Percentiles rank a stretch among this genome's conserved stretches.
These are phyloP conservation scores for Penicillium chermesinum DNA, from an alignment of 495 filamentous ascomycete genomes.

Conservation along the genomic window DNA sequence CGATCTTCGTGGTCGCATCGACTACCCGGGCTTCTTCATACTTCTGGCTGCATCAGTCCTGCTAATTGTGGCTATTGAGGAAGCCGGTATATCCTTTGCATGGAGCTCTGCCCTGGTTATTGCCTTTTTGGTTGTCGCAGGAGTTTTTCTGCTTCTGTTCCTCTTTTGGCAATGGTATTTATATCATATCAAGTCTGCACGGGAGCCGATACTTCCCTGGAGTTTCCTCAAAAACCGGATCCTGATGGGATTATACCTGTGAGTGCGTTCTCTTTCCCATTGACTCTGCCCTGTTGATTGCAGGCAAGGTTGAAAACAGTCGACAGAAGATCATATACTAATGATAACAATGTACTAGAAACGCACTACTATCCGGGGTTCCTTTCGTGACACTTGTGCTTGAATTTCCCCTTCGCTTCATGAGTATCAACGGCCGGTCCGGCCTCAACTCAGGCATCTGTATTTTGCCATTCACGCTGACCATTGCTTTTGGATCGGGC, in stretches of 20 bases:
- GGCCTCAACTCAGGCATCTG: neutral
- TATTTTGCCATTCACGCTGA: conserved; percentile 1
- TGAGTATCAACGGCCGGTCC: neutral
- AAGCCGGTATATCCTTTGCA: conserved; percentile 18
- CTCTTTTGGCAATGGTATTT: neutral
- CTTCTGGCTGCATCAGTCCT: conserved; percentile 14
- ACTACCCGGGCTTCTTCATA: conserved; percentile 13
- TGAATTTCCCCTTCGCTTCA: conserved; percentile 1
- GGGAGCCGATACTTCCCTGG: neutral
- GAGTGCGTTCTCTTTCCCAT: neutral
- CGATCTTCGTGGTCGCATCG: neutral
- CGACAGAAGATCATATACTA: too few relatives aligned
- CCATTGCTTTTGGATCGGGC: neutral
- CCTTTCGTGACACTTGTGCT: conserved; percentile 1
- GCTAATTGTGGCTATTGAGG: conserved; percentile 21
- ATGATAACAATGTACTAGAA: neutral
- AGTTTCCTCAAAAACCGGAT: neutral
- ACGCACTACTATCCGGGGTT: neutral
- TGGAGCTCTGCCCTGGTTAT: conserved; percentile 25
- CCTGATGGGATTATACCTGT: neutral
- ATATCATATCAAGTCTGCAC: neutral
- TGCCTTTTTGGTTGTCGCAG: neutral
- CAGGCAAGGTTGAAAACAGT: too few relatives aligned
- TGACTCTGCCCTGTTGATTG: too few relatives aligned
- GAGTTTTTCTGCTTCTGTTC: neutral